Percentiles rank a stretch among this genome's conserved stretches.
Evolutionary conservation across 306 rosid genomes (phyloP).

Genomic region (Notholithocarpus densiflorus): DNA sequence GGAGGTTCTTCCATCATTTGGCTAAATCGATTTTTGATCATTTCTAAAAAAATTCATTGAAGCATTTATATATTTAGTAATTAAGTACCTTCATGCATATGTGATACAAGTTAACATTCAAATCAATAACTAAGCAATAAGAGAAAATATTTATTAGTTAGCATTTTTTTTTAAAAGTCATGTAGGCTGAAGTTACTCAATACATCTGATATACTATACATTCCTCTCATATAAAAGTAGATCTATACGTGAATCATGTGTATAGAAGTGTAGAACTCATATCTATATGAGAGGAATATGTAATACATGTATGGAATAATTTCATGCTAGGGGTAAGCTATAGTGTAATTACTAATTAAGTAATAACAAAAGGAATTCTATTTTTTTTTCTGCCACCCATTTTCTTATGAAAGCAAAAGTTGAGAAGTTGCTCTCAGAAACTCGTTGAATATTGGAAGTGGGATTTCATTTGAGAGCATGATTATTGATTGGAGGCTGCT

Average conservation of each 20-base stretch:
- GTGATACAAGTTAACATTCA: background rate
- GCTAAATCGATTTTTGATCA: background rate
- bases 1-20: background rate
- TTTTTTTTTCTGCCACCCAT: background rate
- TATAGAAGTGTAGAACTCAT: too few relatives aligned
- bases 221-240: too few relatives aligned
- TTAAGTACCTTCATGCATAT: background rate
- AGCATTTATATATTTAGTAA: background rate
- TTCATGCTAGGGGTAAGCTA: conserved; percentile 8
- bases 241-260: too few relatives aligned
- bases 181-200: too few relatives aligned
- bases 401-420: conserved; percentile 1
- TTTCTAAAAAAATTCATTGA: background rate
- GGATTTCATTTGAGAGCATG: conserved; percentile 22
- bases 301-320: too few relatives aligned
- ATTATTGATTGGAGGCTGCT: background rate
- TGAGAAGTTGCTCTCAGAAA: conserved; percentile 25
- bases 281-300: too few relatives aligned
- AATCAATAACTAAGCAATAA: too few relatives aligned
- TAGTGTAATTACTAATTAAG: background rate
- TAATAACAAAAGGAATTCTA: background rate
- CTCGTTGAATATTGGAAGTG: conserved; percentile 16
- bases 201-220: too few relatives aligned
- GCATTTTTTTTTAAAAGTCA: too few relatives aligned
- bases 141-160: too few relatives aligned